phyloP scores from a whole-genome alignment of 805 yeast species.

The Candida nemodendra region DNA sequence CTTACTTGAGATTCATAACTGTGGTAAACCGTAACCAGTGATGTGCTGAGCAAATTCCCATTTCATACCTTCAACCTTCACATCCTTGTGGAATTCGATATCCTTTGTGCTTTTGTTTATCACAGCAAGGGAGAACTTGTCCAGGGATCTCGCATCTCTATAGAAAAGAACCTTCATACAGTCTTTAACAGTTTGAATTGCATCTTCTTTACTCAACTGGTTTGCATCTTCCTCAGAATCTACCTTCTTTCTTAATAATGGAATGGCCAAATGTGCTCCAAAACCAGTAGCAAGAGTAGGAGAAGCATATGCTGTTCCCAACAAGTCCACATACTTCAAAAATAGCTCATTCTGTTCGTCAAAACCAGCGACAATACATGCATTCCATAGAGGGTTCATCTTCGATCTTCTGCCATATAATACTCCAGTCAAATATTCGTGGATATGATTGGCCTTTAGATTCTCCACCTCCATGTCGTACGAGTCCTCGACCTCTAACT shows the following conservation, averaged over 20 bases:
- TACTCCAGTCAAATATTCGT: slow-evolving; percentile 80
- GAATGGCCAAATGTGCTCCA: slow-evolving; percentile 93
- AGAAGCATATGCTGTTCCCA: slow-evolving; percentile 87
- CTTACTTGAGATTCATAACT: slow-evolving; percentile 17
- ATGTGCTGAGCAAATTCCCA: slow-evolving; percentile 91
- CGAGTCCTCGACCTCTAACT: slow-evolving; percentile 72
- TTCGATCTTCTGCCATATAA: slow-evolving; percentile 86
- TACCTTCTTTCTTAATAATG: slow-evolving; percentile 80
- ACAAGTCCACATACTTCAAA: slow-evolving; percentile 80
- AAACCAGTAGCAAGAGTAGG: slow-evolving; percentile 94
- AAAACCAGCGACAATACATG: slow-evolving; percentile 86
- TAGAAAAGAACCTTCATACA: slow-evolving; percentile 93
- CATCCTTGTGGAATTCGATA: slow-evolving; percentile 53
- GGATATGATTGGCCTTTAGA: slow-evolving; percentile 82
- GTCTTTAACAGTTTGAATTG: slow-evolving; percentile 72
- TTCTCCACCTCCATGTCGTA: slow-evolving; percentile 69
- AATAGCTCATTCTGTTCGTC: slow-evolving; percentile 69
- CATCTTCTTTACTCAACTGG: slow-evolving; percentile 69
- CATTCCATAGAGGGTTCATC: slow-evolving; percentile 96
- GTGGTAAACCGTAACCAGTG: slow-evolving; percentile 74
- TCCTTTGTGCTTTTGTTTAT: slow-evolving; percentile 61
- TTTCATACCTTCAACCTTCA: slow-evolving; percentile 70
- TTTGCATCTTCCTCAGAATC: slow-evolving; percentile 75
- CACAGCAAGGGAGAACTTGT: slow-evolving; percentile 78
- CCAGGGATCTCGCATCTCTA: slow-evolving; percentile 93